phyloP scores from a whole-genome alignment of 2,329 filamentous ascomycete species.

The Dactylellina sp. region DNA sequence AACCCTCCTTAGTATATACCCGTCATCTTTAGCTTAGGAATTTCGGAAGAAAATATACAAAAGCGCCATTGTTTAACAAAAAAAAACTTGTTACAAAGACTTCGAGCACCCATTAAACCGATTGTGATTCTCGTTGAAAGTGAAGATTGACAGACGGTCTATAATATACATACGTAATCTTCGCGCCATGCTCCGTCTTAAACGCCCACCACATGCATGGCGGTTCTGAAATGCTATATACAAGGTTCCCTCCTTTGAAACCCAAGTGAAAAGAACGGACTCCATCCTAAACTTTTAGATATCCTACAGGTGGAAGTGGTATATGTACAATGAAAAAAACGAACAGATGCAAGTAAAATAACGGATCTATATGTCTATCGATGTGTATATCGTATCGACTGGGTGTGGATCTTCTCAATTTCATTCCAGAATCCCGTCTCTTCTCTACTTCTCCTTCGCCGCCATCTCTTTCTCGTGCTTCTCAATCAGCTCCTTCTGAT shows the following conservation, averaged over 20 bases:
- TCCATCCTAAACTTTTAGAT: constrained; percentile 29
- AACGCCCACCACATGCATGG: too few species aligned
- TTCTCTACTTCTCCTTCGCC: constrained; percentile 68
- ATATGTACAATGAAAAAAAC: constrained; percentile 6
- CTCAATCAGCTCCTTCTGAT: constrained; percentile 82
- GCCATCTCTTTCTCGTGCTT: constrained; percentile 76
- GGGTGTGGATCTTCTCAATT: background rate
- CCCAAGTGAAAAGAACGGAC: background rate
- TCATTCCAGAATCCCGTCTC: background rate
- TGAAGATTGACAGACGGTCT: constrained; percentile 40
- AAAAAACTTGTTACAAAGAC: too few species aligned
- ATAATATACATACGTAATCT: background rate
- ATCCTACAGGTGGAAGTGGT: constrained; percentile 37
- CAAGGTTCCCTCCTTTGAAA: constrained; percentile 10
- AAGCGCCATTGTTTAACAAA: constrained; percentile 9
- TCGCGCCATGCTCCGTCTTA: background rate
- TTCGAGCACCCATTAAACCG: too few species aligned
- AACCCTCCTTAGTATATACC: constrained; percentile 57
- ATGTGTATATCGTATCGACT: constrained; percentile 4
- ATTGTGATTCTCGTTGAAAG: constrained; percentile 7
- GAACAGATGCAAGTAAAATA: constrained; percentile 6
- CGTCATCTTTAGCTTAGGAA: constrained; percentile 11
- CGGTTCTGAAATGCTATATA: background rate
- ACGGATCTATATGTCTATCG: constrained; percentile 1
- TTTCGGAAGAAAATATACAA: constrained; percentile 22